A percentile compares a stretch with the other conserved stretches of the same genome.
These are phyloP conservation scores for Pyrus hybrid DNA, from an alignment of 331 rosid genomes.

Conservation along the genomic window DNA sequence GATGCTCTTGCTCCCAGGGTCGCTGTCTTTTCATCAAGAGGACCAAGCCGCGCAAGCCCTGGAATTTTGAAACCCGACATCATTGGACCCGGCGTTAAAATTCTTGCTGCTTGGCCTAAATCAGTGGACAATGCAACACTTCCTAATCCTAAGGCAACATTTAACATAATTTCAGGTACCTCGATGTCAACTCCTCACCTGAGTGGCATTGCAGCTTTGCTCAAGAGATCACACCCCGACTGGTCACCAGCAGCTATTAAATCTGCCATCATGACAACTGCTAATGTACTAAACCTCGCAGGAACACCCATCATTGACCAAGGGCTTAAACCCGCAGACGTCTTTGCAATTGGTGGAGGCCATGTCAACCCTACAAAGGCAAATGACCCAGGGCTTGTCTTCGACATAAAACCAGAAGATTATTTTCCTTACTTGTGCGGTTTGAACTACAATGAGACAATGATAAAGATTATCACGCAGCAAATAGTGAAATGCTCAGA, in stretches of 20 bases:
- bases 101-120: no score
- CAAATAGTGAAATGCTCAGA: constrained; percentile 22
- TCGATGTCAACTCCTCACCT: neutral
- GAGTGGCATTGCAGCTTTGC: neutral
- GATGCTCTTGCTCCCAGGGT: no score
- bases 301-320: neutral
- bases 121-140: no score
- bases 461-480: constrained; percentile 24
- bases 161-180: no score
- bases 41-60: no score
- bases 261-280: neutral
- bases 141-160: no score
- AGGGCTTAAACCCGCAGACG: neutral
- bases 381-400: constrained; percentile 49
- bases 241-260: neutral
- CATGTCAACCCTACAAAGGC: constrained; percentile 55
- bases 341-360: constrained; percentile 33
- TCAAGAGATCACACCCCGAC: neutral
- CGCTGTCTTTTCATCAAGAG: no score
- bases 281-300: neutral
- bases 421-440: constrained; percentile 60
- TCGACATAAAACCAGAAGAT: constrained; percentile 38
- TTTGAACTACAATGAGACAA: constrained; percentile 32
- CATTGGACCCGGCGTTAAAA: no score
- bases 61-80: no score